Base-by-base conservation (phyloP, 441 rosid species). In the Syzygium malaccense region DNA sequence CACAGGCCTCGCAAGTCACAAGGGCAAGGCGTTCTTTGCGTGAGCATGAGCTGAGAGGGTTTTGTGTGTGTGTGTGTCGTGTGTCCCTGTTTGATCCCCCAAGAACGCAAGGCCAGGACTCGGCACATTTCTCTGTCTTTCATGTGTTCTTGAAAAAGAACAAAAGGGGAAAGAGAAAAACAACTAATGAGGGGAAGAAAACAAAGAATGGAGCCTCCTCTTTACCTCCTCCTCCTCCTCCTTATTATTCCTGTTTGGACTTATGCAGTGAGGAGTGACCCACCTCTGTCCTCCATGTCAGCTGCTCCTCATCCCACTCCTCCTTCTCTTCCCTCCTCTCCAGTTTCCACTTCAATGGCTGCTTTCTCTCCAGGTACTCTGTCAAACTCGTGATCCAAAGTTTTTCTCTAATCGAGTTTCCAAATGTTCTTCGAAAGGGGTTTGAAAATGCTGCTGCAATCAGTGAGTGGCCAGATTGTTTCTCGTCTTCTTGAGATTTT, bases 301-400 rank as follows among this genome's bases (percentile, higher is more conserved):
- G 51, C 89, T 80, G 92, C 92, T 62, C 88, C 85, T 28, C 71
- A 75, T 58, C 32, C 58, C 89, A 48, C 68, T 5, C 66, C 94
- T 3, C 92, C 95, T 57, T 87, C 86, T 87, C 79, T 91, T 92
- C 93, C 97, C 86, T 92, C 92, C 15, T 62, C 91, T 89, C 55
- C 88, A 26, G 71, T 51, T 32, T 90, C 95, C 87, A 57, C 95
- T 93, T 91, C 94, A 89, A 88, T 94, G 94, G 90, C 94, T 66
- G 91, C 93, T 54, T 90, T 94, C 57, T 93, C 98, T 90, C 99
- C 99, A 91, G 99, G 99, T 97, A 89, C 51, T 4, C 45, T 26
- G 88, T 87, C 28, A 53, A 75, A n/a, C 45, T 86, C 87, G 45
- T 14, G 57, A 30, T 32, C 55, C n/a, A 71, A 20, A 10, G 80